Conservation (phyloP, 2,329 filamentous ascomycete species). For the Monosporascus sp. region DNA sequence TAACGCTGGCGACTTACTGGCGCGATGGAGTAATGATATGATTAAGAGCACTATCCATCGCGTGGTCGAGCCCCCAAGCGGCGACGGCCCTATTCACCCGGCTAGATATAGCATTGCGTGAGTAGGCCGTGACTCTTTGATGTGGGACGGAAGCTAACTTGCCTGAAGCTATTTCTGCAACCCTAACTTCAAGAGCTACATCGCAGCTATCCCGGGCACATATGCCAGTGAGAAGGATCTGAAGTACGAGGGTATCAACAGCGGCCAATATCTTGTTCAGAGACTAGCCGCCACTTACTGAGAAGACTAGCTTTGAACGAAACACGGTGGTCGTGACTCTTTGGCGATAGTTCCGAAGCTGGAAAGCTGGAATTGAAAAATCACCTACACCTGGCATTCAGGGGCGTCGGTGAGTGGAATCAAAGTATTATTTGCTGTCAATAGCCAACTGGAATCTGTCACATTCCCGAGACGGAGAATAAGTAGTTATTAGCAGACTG, state of each 20-base stretch:
- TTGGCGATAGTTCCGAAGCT: too few species aligned
- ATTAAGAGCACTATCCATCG: constrained; percentile 89
- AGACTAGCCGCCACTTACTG: constrained; percentile 71
- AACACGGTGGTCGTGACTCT: background rate
- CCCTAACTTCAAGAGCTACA: constrained; percentile 68
- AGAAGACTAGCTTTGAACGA: constrained; percentile 1
- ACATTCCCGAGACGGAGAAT: too few species aligned
- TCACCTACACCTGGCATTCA: too few species aligned
- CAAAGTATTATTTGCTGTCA: too few species aligned
- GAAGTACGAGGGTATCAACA: constrained; percentile 74
- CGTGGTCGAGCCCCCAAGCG: constrained; percentile 75
- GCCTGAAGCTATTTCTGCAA: constrained; percentile 72
- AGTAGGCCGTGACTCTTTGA: constrained; percentile 21
- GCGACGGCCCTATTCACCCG: constrained; percentile 56
- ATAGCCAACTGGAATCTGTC: too few species aligned
- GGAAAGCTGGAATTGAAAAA: too few species aligned
- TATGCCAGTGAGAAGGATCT: constrained; percentile 59
- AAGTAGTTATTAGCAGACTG: too few species aligned
- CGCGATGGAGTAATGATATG: constrained; percentile 84
- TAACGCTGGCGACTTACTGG: constrained; percentile 82
- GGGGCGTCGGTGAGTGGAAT: too few species aligned
- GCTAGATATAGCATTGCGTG: constrained; percentile 80
- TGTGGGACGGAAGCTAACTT: too few species aligned
- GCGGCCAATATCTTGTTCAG: constrained; percentile 74
- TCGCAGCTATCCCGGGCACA: constrained; percentile 78